phyloP scores from a whole-genome alignment of 495 filamentous ascomycete genomes.

The Daldinia bambusicola region DNA sequence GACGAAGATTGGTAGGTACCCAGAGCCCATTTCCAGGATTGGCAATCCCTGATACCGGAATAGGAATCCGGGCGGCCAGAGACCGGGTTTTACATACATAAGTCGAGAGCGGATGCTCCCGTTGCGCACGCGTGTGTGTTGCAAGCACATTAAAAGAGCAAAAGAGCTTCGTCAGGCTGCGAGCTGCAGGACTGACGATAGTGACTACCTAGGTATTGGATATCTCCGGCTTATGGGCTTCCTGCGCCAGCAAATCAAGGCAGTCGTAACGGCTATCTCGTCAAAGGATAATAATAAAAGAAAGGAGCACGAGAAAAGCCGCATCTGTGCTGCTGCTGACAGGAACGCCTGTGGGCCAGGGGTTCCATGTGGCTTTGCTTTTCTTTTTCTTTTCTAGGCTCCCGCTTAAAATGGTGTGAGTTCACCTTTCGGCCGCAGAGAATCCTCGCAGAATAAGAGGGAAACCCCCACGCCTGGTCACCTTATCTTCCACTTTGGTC shows the following conservation, averaged over 20 bases:
- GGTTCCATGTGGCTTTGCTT: conserved; percentile 27
- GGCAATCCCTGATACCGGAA: conserved; percentile 31
- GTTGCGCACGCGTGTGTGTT: conserved; percentile 29
- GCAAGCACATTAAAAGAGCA: conserved; percentile 17
- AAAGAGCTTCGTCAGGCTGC: conserved; percentile 8
- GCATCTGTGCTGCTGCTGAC: background rate
- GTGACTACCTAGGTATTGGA: conserved; percentile 31
- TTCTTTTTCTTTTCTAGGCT: conserved; percentile 9
- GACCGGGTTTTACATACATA: conserved; percentile 28
- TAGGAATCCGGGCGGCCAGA: conserved; percentile 29
- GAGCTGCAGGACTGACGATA: conserved; percentile 13
- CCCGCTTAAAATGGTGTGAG: conserved; percentile 9
- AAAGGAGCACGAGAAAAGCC: conserved; percentile 13
- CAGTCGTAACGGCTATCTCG: conserved; percentile 7
- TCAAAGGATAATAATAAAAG: conserved; percentile 2
- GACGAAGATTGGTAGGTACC: conserved; percentile 33
- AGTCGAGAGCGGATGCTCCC: conserved; percentile 33
- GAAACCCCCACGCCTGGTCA: conserved; percentile 36
- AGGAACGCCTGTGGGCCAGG: conserved; percentile 1
- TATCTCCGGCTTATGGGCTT: background rate
- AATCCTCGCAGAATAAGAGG: conserved; percentile 3
- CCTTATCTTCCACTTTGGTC: conserved; percentile 19
- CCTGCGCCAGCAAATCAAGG: conserved; percentile 3
- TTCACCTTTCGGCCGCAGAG: conserved; percentile 15
- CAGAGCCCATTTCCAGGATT: conserved; percentile 23